Conservation (phyloP, 768 basidiomycete genomes). For the Termitomyces sp. region DNA sequence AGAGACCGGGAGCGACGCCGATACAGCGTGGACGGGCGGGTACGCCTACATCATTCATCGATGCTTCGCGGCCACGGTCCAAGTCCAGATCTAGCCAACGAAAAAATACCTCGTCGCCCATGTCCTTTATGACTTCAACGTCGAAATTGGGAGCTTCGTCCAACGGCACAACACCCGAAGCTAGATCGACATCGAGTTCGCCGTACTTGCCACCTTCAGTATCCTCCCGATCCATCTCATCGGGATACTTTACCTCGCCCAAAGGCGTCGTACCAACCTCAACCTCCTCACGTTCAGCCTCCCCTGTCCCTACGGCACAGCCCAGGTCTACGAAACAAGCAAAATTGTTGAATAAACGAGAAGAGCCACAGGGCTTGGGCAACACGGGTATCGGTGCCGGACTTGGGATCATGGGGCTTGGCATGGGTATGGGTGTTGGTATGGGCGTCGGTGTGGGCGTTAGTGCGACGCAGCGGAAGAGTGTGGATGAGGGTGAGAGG, state of each 20-base stretch:
- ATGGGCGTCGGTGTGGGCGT: slow-evolving; percentile 19
- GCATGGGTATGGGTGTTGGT: slow-evolving; percentile 21
- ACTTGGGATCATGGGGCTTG: slow-evolving; percentile 22
- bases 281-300: not conserved
- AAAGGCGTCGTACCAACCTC: not conserved
- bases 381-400: slow-evolving; percentile 16
- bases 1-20: slow-evolving; percentile 2
- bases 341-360: not conserved
- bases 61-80: slow-evolving; percentile 2
- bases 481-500: not conserved
- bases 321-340: not conserved
- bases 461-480: not conserved
- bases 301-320: not conserved
- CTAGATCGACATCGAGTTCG: not conserved
- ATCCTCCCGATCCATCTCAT: not conserved
- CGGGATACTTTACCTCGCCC: not conserved
- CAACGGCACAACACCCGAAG: not conserved
- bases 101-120: not conserved
- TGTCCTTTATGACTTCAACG: not conserved
- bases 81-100: not conserved
- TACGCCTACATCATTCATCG: not conserved
- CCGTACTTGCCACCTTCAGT: not conserved
- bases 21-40: not conserved
- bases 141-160: not conserved
- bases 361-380: slow-evolving; percentile 1